Conservation (phyloP, 345 rosid genomes). For the Mercurialis annua region DNA sequence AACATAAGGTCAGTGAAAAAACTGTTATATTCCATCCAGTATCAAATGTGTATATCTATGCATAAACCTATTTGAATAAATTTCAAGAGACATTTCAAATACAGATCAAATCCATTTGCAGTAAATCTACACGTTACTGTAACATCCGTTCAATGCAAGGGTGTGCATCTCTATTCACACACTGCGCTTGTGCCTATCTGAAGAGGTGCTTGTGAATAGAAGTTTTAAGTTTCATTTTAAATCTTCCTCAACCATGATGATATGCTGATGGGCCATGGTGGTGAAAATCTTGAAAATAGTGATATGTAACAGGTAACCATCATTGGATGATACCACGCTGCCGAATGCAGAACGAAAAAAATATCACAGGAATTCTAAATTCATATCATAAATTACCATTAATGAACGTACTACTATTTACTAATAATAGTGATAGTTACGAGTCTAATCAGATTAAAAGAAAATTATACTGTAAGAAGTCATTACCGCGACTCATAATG, state of each 20-base stretch:
- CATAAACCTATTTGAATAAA: not conserved
- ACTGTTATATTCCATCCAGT: constrained; percentile 19
- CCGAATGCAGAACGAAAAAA: not conserved
- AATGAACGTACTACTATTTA: not conserved
- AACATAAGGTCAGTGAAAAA: constrained; percentile 21
- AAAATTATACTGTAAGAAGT: not conserved
- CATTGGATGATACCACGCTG: too few relatives aligned
- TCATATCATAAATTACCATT: not conserved
- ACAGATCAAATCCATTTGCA: not conserved
- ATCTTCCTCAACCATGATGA: not conserved
- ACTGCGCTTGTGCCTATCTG: not conserved
- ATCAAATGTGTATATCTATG: not conserved
- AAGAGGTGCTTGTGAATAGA: not conserved
- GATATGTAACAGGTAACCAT: not conserved
- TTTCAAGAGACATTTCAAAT: not conserved
- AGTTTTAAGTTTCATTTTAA: not conserved
- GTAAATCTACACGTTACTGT: not conserved
- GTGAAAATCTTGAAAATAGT: not conserved
- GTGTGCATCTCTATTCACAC: not conserved
- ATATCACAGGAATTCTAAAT: not conserved
- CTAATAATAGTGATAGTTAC: not conserved
- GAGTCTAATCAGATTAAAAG: not conserved
- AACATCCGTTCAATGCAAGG: not conserved
- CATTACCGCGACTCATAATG: constrained; percentile 54
- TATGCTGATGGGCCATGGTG: not conserved